Conservation (phyloP, 2,329 filamentous ascomycete genomes). For the Cladosporium phlei region DNA sequence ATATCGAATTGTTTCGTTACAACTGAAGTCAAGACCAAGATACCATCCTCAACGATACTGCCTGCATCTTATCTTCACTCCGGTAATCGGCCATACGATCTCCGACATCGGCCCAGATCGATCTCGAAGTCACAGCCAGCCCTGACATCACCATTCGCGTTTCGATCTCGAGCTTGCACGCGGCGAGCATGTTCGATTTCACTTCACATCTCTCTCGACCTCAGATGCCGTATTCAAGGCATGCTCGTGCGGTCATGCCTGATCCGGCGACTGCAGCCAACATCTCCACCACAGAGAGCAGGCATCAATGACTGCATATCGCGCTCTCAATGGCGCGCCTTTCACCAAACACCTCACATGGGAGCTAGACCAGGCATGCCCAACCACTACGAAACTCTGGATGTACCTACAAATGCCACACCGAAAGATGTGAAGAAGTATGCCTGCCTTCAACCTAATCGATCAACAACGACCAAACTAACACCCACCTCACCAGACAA, state of each 20-base stretch:
- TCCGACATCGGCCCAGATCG: too few species aligned
- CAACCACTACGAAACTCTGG: conserved; percentile 79
- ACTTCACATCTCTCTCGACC: neutral
- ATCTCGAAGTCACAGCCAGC: too few species aligned
- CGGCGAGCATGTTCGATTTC: too few species aligned
- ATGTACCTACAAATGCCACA: conserved; percentile 65
- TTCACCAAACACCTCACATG: conserved; percentile 44
- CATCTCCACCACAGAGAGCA: conserved; percentile 10
- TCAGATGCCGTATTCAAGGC: conserved; percentile 24
- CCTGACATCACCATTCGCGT: too few species aligned
- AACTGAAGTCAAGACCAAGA: too few species aligned
- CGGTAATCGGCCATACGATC: too few species aligned
- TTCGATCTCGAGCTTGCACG: too few species aligned
- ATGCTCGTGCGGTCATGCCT: conserved; percentile 30
- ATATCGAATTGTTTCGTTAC: too few species aligned
- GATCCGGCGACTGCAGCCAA: conserved; percentile 24
- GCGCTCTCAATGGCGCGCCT: conserved; percentile 1
- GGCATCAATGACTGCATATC: neutral
- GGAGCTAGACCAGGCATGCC: conserved; percentile 35
- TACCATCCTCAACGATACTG: too few species aligned
- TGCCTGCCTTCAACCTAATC: neutral
- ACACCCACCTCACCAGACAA: conserved; percentile 29
- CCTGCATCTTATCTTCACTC: too few species aligned
- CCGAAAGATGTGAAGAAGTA: conserved; percentile 80
- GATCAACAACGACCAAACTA: neutral